phyloP scores from a whole-genome alignment of 306 rosid genomes.

The Carpinus viminea region DNA sequence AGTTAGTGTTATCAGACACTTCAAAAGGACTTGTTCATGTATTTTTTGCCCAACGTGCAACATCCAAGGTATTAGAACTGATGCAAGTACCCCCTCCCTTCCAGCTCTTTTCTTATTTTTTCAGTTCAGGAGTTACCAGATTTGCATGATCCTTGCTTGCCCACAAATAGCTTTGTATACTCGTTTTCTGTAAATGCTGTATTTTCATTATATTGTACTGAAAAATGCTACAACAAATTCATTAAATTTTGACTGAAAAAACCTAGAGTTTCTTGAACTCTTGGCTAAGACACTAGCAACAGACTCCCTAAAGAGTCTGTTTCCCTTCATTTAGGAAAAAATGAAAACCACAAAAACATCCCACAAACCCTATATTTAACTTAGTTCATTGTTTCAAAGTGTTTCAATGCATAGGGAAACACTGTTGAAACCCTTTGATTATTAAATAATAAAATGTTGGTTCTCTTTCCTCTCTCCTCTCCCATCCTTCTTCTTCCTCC shows the following conservation, averaged over 20 bases:
- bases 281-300: no score
- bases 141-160: not conserved
- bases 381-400: no score
- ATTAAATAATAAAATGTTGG: no score
- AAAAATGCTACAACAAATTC: not conserved
- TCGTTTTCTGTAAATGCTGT: not conserved
- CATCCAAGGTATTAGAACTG: constrained; percentile 65
- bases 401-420: no score
- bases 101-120: not conserved
- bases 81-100: constrained; percentile 24
- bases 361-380: no score
- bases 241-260: not conserved
- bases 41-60: constrained; percentile 85
- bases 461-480: no score
- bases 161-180: not conserved
- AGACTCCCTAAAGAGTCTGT: no score
- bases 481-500: no score
- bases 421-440: no score
- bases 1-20: constrained; percentile 68
- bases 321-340: no score
- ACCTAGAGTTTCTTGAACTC: not conserved
- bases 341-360: no score
- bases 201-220: not conserved
- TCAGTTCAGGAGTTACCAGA: not conserved
- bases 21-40: constrained; percentile 81